Base-by-base conservation (phyloP, 208 protist genomes). In the Trypanosoma scelopori region DNA sequence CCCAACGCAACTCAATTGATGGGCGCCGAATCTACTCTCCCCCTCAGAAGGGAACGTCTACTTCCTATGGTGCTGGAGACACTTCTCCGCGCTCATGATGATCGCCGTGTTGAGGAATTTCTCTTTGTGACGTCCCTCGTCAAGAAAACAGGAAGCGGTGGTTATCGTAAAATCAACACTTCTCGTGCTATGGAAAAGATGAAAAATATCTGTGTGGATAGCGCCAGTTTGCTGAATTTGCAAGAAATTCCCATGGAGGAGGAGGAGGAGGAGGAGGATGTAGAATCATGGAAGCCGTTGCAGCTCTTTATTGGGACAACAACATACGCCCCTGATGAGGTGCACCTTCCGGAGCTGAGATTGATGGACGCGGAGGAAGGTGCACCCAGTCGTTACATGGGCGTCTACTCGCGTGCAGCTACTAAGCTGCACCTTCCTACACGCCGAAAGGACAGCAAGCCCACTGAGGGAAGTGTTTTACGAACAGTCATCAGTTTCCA, bases 31-130 rank as follows among this genome's bases (percentile, higher is more conserved):
- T 39, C 48, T 5, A 66, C 45, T 18, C 22, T 84, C 23, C 71
- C 75, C 6, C 55, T 49, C 18, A 55, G 49, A 11, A 76, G 74
- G 20, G 69, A 80, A 18, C 71, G 82, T 5, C 59, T 93, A 32
- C 91, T 90, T 60, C 79, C 87, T 1, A 80, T 58, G 12, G 66
- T 91, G 3, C 76, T 85, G 15, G 82, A 93, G 58, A 81, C 81
- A 6, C 47, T 91, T 11, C 58, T 60, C 15, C 47, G 30, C 7
- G 12, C 37, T 15, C 37, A 47, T n/a, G 63, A 73, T 27, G 57
- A 45, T 18, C 43, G 64, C 23, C 32, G 57, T 51, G 46, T 3
- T n/a, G 53, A 74, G 22, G 78, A 86, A 49, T 52, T 56, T 18
- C 41, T 71, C 28, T 90, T 87, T 57, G 28, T 71, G 3, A 37